A percentile compares a stretch with the other conserved stretches of the same genome.
Conservation (phyloP, 1,284 basidiomycete genomes). For the Ustilago sp. region DNA sequence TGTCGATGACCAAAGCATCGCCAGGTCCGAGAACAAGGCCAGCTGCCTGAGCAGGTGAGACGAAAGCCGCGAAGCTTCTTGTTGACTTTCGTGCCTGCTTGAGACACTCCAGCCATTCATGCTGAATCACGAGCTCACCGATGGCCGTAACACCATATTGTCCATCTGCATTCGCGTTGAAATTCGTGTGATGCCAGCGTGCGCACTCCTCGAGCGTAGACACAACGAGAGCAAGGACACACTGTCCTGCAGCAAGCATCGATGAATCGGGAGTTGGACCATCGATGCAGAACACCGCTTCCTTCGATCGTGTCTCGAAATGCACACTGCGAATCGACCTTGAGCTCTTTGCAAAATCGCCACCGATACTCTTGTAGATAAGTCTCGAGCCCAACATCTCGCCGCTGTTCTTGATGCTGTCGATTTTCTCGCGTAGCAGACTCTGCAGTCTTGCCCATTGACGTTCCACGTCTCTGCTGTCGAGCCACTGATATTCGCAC, state of each 20-base stretch:
- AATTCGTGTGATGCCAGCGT: constrained; percentile 12
- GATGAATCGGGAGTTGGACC: not conserved
- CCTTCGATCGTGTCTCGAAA: not conserved
- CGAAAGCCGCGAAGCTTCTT: constrained; percentile 8
- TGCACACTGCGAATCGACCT: constrained; percentile 14
- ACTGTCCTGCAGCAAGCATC: not conserved
- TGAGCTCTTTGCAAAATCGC: not conserved
- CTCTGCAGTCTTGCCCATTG: constrained; percentile 23
- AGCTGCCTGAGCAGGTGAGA: not conserved
- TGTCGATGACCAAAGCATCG: constrained; percentile 1
- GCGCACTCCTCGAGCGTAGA: constrained; percentile 22
- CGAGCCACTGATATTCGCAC: constrained; percentile 1
- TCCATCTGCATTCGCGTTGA: not conserved
- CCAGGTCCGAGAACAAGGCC: no score
- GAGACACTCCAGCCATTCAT: constrained; percentile 11
- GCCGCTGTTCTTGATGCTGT: constrained; percentile 12
- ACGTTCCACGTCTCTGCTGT: not conserved
- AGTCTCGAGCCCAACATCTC: constrained; percentile 25
- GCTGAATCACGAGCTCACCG: constrained; percentile 3
- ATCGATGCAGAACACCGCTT: constrained; percentile 15
- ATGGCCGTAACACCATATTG: not conserved
- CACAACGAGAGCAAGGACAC: constrained; percentile 11
- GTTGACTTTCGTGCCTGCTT: not conserved
- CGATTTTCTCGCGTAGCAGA: constrained; percentile 9
- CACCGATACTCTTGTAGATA: constrained; percentile 22